Conservation (phyloP, 108 stramenopile species). For the Discostella stelligeroides region DNA sequence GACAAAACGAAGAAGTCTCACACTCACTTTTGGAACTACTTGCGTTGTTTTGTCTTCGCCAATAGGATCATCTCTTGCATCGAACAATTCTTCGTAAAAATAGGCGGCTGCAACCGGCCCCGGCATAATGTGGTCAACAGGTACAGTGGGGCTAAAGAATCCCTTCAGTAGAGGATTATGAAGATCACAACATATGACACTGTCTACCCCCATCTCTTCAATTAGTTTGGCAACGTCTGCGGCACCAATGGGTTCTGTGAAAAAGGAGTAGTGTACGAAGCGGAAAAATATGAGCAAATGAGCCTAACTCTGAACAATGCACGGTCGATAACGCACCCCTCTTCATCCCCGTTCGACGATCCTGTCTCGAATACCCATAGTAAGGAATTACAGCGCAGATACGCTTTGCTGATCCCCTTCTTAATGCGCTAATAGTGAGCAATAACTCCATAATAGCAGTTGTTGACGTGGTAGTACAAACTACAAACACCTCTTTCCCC, state of each 20-base stretch:
- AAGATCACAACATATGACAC: conserved; percentile 83
- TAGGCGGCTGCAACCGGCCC: conserved; percentile 91
- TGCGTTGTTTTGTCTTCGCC: conserved; percentile 13
- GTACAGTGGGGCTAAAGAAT: conserved; percentile 72
- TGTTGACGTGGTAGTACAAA: conserved; percentile 68
- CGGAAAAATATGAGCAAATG: no score
- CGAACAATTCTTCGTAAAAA: conserved; percentile 82
- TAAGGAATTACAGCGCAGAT: conserved; percentile 90
- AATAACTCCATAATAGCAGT: conserved; percentile 83
- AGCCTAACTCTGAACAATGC: no score
- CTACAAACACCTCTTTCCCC: conserved; percentile 82
- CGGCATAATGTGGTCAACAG: conserved; percentile 86
- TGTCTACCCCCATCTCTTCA: conserved; percentile 88
- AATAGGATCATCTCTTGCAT: conserved; percentile 13
- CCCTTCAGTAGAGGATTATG: conserved; percentile 71
- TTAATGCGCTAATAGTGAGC: conserved; percentile 69
- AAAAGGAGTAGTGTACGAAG: no score
- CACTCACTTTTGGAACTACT: no score
- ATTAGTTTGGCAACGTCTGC: conserved; percentile 84
- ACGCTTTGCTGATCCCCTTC: conserved; percentile 77
- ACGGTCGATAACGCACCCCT: no score
- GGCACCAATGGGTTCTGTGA: conserved; percentile 85
- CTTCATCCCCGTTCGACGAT: conserved; percentile 54
- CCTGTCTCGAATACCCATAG: conserved; percentile 87
- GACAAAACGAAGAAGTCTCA: no score